Conservation (phyloP, 176 grass and related monocot species). For the Oryza punctata region DNA sequence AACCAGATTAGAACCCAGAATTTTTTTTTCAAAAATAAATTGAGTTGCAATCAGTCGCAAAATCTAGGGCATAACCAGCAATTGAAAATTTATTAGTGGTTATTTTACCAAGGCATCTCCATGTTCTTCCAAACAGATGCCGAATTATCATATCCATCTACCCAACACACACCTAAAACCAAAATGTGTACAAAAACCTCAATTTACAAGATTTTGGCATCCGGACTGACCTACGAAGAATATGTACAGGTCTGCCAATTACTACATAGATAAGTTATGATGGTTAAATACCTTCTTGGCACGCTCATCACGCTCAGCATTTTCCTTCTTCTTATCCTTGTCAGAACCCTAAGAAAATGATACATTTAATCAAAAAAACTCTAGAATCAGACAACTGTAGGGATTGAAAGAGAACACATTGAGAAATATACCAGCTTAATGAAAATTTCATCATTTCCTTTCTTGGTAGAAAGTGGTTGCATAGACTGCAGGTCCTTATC, state of each 20-base stretch:
- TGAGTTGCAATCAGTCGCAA: not conserved
- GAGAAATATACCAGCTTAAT: constrained; percentile 70
- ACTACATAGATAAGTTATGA: not conserved
- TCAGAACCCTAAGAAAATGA: constrained; percentile 59
- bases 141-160: not conserved
- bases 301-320: constrained; percentile 77
- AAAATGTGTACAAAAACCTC: not conserved
- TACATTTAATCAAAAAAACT: not conserved
- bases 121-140: not conserved
- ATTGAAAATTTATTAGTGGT: not conserved
- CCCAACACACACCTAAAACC: not conserved
- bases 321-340: constrained; percentile 90
- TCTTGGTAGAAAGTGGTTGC: constrained; percentile 74
- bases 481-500: constrained; percentile 91
- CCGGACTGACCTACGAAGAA: not conserved
- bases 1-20: constrained; percentile 6
- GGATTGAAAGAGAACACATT: constrained; percentile 17
- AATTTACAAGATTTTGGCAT: not conserved
- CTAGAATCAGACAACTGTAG: not conserved
- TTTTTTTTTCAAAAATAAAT: not conserved
- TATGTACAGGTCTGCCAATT: not conserved
- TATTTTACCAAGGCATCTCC: not conserved
- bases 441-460: constrained; percentile 67
- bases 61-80: not conserved
- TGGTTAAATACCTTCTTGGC: constrained; percentile 62